Conservation (phyloP, 495 filamentous ascomycete genomes). For the Hypoxylon rickii region DNA sequence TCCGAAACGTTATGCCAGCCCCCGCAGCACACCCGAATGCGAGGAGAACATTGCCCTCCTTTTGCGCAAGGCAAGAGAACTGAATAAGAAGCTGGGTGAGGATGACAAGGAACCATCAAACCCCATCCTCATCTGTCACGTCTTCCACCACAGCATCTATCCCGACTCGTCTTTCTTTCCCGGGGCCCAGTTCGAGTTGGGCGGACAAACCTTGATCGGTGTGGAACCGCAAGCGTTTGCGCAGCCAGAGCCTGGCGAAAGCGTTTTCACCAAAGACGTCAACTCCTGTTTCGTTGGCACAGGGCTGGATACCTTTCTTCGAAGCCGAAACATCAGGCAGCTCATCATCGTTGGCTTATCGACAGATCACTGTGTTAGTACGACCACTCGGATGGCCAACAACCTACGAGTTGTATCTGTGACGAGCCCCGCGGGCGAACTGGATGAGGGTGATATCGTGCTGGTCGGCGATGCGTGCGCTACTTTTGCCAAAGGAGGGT, state of each 20-base stretch:
- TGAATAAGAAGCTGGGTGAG: slow-evolving; percentile 13
- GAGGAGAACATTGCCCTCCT: slow-evolving; percentile 50
- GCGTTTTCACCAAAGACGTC: slow-evolving; percentile 51
- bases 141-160: slow-evolving; percentile 51
- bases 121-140: slow-evolving; percentile 49
- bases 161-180: slow-evolving; percentile 42
- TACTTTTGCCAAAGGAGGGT: slow-evolving; percentile 49
- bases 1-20: slow-evolving; percentile 45
- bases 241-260: slow-evolving; percentile 45
- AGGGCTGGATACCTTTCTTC: slow-evolving; percentile 46
- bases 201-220: slow-evolving; percentile 26
- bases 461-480: slow-evolving; percentile 55
- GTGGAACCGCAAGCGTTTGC: slow-evolving; percentile 47
- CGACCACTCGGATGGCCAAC: slow-evolving; percentile 54
- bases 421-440: slow-evolving; percentile 30
- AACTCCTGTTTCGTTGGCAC: slow-evolving; percentile 57
- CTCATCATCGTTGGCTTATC: slow-evolving; percentile 52
- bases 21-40: slow-evolving; percentile 52
- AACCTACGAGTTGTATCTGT: slow-evolving; percentile 51
- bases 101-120: neutral
- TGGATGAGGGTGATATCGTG: slow-evolving; percentile 49
- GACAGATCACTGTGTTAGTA: slow-evolving; percentile 58
- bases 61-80: slow-evolving; percentile 46
- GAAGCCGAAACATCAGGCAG: slow-evolving; percentile 41
- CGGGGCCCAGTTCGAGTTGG: slow-evolving; percentile 12